Evolutionary conservation across 345 rosid species (phyloP).

Genomic region (Moricandia arvensis): DNA sequence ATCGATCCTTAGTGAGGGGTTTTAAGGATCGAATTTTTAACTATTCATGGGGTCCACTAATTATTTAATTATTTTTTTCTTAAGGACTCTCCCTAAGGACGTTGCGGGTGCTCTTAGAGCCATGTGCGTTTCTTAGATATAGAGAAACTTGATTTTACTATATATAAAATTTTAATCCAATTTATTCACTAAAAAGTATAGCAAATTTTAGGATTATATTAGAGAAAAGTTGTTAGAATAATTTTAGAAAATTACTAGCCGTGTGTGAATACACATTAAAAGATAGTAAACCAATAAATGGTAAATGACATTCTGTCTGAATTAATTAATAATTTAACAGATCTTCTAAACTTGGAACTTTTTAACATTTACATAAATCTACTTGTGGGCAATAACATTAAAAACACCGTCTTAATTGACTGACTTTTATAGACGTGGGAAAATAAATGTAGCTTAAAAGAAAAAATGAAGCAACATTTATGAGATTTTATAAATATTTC

Average conservation of each 20-base stretch:
- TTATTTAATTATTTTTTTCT: no score
- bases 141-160: not conserved
- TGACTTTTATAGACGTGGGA: not conserved
- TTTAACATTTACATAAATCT: conserved; percentile 37
- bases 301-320: not conserved
- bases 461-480: conserved; percentile 11
- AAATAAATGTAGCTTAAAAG: conserved; percentile 30
- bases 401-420: conserved; percentile 33
- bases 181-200: not conserved
- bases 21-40: no score
- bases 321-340: conserved; percentile 10
- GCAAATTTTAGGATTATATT: not conserved
- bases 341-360: conserved; percentile 32
- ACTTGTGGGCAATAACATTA: conserved; percentile 35
- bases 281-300: not conserved
- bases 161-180: not conserved
- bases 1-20: no score
- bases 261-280: not conserved
- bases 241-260: not conserved
- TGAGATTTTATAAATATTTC: not conserved
- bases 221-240: not conserved
- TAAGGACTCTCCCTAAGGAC: no score
- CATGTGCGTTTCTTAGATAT: not conserved
- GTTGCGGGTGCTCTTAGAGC: no score
- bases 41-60: no score